These are phyloP conservation scores for Fusarium phyllophilum DNA, from an alignment of 2,329 filamentous ascomycete species.

Conservation along the genomic window DNA sequence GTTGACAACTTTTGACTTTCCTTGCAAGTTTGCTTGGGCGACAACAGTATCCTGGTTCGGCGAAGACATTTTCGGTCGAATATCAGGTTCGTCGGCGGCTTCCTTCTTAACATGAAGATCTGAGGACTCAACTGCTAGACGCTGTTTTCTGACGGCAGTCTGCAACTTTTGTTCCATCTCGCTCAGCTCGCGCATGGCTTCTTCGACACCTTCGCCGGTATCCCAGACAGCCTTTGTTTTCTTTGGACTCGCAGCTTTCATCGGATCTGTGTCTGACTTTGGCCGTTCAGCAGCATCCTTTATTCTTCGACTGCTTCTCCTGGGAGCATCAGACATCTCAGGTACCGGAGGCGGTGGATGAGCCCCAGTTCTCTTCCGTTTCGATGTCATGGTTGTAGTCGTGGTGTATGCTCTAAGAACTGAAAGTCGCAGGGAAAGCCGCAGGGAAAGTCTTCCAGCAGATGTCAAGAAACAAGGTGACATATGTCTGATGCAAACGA, in stretches of 20 bases:
- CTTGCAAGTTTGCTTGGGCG: background rate
- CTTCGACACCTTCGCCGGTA: constrained; percentile 46
- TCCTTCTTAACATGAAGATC: constrained; percentile 35
- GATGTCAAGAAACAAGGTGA: constrained; percentile 1
- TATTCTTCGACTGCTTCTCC: constrained; percentile 43
- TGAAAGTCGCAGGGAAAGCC: background rate
- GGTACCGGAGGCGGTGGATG: constrained; percentile 36
- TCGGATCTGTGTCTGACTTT: background rate
- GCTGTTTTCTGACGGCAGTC: constrained; percentile 56
- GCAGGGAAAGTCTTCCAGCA: constrained; percentile 8
- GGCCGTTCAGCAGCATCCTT: constrained; percentile 24
- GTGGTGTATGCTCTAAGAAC: constrained; percentile 8
- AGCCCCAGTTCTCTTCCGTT: constrained; percentile 50
- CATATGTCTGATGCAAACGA: background rate
- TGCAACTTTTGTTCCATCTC: constrained; percentile 62
- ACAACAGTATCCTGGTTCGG: constrained; percentile 1
- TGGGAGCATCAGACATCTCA: constrained; percentile 31
- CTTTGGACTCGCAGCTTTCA: background rate
- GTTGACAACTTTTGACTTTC: constrained; percentile 22
- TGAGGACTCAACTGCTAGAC: constrained; percentile 58
- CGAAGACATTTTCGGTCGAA: constrained; percentile 14
- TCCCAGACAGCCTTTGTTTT: constrained; percentile 14
- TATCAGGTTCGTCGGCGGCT: background rate
- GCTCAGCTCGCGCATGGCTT: constrained; percentile 57
- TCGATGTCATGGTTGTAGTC: constrained; percentile 49